Percentiles rank a stretch among this genome's conserved stretches.
Evolutionary conservation across 2,329 filamentous ascomycete genomes (phyloP).

Genomic region (Lasiodiplodia theobromae): DNA sequence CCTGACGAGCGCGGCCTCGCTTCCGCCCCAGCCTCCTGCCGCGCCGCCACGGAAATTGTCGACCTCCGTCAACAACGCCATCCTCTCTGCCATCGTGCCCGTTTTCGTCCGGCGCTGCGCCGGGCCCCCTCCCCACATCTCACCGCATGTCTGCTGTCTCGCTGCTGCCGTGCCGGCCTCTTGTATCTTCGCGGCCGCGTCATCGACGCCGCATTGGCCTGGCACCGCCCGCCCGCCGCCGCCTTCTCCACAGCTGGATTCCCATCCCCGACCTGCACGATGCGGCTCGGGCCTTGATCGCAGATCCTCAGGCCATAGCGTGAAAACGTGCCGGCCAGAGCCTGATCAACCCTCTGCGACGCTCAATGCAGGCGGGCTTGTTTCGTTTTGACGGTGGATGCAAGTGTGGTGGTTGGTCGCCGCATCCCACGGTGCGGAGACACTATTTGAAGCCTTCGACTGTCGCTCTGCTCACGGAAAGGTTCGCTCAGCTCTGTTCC

Average conservation of each 20-base stretch:
- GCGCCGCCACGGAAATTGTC: constrained; percentile 12
- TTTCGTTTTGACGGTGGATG: not conserved
- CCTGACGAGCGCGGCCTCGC: constrained; percentile 9
- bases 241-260: not conserved
- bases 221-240: not conserved
- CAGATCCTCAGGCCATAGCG: constrained; percentile 15
- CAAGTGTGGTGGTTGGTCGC: not conserved
- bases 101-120: constrained; percentile 24
- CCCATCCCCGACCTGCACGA: constrained; percentile 12
- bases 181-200: constrained; percentile 59
- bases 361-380: not conserved
- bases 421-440: not conserved
- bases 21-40: constrained; percentile 13
- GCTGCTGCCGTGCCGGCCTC: constrained; percentile 47
- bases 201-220: constrained; percentile 58
- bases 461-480: constrained; percentile 1
- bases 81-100: constrained; percentile 15
- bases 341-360: not conserved
- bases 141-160: constrained; percentile 23
- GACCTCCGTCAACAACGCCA: not conserved
- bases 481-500: constrained; percentile 1
- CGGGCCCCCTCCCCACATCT: constrained; percentile 22
- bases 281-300: constrained; percentile 20
- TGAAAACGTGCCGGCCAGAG: not conserved
- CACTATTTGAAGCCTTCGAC: not conserved